These are phyloP conservation scores for Buxus sempervirens DNA, from an alignment of 164 flowering plant genomes.

Conservation along the genomic window DNA sequence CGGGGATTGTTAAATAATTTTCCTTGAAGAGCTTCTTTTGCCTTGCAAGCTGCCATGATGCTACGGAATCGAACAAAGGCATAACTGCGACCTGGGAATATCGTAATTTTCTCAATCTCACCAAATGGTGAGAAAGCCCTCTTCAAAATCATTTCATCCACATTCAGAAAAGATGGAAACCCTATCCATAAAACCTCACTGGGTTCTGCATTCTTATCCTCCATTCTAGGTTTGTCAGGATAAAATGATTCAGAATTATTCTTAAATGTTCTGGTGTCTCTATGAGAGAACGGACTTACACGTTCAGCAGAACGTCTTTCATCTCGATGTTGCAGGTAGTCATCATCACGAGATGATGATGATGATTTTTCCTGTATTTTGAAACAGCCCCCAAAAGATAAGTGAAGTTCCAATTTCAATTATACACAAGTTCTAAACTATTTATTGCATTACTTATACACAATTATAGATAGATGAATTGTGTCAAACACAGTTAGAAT, in stretches of 20 bases:
- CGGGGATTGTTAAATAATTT: slow-evolving; percentile 93
- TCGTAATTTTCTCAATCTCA: slow-evolving; percentile 76
- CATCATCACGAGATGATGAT: slow-evolving; percentile 46
- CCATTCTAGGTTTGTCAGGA: slow-evolving; percentile 46
- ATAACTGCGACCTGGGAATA: slow-evolving; percentile 87
- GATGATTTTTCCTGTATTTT: slow-evolving; percentile 69
- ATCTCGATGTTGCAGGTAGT: slow-evolving; percentile 42
- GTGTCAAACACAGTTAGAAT: neutral
- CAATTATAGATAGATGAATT: neutral
- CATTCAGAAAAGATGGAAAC: slow-evolving; percentile 70
- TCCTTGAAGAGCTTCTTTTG: slow-evolving; percentile 92
- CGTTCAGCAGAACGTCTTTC: slow-evolving; percentile 34
- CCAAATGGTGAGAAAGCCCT: slow-evolving; percentile 92
- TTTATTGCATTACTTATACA: neutral
- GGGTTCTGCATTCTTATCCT: slow-evolving; percentile 65
- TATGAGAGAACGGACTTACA: slow-evolving; percentile 42
- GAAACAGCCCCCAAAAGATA: slow-evolving; percentile 22
- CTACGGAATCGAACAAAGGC: slow-evolving; percentile 81
- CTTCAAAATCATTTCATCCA: slow-evolving; percentile 65
- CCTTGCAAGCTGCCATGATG: slow-evolving; percentile 66
- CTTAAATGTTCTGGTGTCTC: slow-evolving; percentile 49
- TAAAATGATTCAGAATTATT: slow-evolving; percentile 43
- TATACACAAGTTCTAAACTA: slow-evolving; percentile 1
- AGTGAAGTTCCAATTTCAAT: slow-evolving; percentile 10
- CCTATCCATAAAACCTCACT: slow-evolving; percentile 95